phyloP scores from a whole-genome alignment of 495 filamentous ascomycete species.

The Annulohypoxylon stygium region DNA sequence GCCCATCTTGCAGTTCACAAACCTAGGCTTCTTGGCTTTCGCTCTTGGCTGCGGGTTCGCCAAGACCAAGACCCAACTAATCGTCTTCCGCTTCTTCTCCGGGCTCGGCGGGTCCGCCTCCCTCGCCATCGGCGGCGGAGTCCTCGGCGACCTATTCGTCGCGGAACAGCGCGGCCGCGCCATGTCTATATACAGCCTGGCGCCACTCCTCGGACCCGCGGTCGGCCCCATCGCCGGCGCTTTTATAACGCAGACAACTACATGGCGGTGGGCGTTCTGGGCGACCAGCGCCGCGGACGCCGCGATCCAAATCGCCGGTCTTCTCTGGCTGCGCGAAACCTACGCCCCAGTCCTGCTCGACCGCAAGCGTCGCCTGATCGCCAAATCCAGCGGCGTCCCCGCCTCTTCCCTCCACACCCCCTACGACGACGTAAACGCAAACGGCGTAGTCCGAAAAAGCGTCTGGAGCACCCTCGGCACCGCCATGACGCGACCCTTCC shows the following conservation, averaged over 20 bases:
- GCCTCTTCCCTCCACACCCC: slow-evolving; percentile 68
- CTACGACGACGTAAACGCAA: slow-evolving; percentile 59
- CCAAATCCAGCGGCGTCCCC: slow-evolving; percentile 73
- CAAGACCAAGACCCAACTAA: slow-evolving; percentile 64
- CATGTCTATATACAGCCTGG: slow-evolving; percentile 72
- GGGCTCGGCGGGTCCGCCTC: slow-evolving; percentile 68
- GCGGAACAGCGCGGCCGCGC: slow-evolving; percentile 75
- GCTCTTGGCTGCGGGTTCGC: slow-evolving; percentile 69
- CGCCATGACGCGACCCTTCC: slow-evolving; percentile 68
- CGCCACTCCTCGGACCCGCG: slow-evolving; percentile 75
- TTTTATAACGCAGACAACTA: slow-evolving; percentile 76
- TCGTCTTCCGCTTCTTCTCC: slow-evolving; percentile 69
- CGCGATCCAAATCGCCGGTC: slow-evolving; percentile 70
- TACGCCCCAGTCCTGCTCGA: slow-evolving; percentile 74
- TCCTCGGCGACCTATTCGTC: slow-evolving; percentile 72
- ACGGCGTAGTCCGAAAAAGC: slow-evolving; percentile 44
- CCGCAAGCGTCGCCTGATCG: slow-evolving; percentile 67
- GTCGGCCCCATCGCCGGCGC: slow-evolving; percentile 73
- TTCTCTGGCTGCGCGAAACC: slow-evolving; percentile 78
- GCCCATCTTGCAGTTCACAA: slow-evolving; percentile 64
- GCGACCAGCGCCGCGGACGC: slow-evolving; percentile 72
- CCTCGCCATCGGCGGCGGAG: slow-evolving; percentile 69
- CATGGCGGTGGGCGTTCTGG: slow-evolving; percentile 80
- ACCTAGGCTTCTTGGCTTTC: slow-evolving; percentile 69
- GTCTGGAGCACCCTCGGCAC: slow-evolving; percentile 58